These are phyloP conservation scores for Pichia gijzeniarum DNA, from an alignment of 805 yeast species.

Conservation along the genomic window DNA sequence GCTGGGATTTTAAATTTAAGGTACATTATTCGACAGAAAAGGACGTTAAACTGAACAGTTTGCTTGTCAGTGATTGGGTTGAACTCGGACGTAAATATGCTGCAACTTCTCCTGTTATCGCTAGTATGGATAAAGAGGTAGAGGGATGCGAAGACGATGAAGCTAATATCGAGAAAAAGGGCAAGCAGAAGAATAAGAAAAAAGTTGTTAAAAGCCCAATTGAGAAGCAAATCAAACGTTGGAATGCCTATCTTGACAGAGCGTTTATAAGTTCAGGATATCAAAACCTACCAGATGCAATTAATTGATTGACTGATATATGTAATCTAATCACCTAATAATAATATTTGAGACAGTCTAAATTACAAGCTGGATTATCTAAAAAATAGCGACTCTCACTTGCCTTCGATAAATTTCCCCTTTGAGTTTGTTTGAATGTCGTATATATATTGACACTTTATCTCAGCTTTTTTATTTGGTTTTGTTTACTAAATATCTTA, in stretches of 20 bases:
- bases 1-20: constrained; percentile 46
- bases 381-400: too few species aligned
- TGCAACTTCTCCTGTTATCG: constrained; percentile 28
- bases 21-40: constrained; percentile 68
- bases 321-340: too few species aligned
- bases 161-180: constrained; percentile 1
- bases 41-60: constrained; percentile 43
- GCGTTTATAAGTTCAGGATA: constrained; percentile 64
- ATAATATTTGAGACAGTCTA: too few species aligned
- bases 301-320: too few species aligned
- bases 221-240: too few species aligned
- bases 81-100: constrained; percentile 49
- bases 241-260: constrained; percentile 51
- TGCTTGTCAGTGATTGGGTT: constrained; percentile 60
- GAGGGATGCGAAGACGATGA: neutral
- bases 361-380: too few species aligned
- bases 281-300: constrained; percentile 34
- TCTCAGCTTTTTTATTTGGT: too few species aligned
- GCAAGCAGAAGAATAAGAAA: neutral
- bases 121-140: constrained; percentile 5
- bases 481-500: too few species aligned
- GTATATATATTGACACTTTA: too few species aligned
- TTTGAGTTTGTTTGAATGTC: too few species aligned
- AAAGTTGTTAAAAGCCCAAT: neutral
- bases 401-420: too few species aligned